phyloP scores from a whole-genome alignment of 345 rosid species.

The Pugionium dolabratum region DNA sequence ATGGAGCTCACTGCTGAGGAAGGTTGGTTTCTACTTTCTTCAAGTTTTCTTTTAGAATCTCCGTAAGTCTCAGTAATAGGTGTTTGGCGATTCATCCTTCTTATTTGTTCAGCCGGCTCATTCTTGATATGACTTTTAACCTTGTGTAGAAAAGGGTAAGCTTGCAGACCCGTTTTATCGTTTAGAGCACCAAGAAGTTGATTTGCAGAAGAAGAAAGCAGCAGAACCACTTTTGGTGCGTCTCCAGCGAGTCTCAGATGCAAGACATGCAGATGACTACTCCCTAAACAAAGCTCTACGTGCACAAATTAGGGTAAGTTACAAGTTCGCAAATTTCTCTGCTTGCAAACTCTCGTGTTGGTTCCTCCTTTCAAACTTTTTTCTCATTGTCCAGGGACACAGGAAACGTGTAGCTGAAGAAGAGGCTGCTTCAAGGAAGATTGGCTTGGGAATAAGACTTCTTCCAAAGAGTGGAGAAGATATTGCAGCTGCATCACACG shows the following conservation, averaged over 20 bases:
- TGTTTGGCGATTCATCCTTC: neutral
- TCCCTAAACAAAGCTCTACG: constrained; percentile 79
- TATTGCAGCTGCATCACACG: constrained; percentile 53
- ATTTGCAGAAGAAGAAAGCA: constrained; percentile 92
- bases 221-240: constrained; percentile 87
- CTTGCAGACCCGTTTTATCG: constrained; percentile 95
- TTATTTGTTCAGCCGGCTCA: neutral
- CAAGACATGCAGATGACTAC: constrained; percentile 84
- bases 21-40: constrained; percentile 49
- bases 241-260: constrained; percentile 80
- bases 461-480: constrained; percentile 74
- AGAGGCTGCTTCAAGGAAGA: constrained; percentile 66
- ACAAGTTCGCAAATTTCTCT: neutral
- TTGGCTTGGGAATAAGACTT: constrained; percentile 76
- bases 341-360: neutral
- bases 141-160: constrained; percentile 74
- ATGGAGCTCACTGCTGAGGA: constrained; percentile 92
- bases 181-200: constrained; percentile 91
- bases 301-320: constrained; percentile 65
- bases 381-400: constrained; percentile 49
- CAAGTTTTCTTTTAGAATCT: constrained; percentile 12
- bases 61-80: neutral
- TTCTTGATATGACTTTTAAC: constrained; percentile 11
- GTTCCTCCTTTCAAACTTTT: constrained; percentile 6
- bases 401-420: constrained; percentile 88